Conservation (phyloP, 176 grass and related monocot species). For the Oryza nivara region DNA sequence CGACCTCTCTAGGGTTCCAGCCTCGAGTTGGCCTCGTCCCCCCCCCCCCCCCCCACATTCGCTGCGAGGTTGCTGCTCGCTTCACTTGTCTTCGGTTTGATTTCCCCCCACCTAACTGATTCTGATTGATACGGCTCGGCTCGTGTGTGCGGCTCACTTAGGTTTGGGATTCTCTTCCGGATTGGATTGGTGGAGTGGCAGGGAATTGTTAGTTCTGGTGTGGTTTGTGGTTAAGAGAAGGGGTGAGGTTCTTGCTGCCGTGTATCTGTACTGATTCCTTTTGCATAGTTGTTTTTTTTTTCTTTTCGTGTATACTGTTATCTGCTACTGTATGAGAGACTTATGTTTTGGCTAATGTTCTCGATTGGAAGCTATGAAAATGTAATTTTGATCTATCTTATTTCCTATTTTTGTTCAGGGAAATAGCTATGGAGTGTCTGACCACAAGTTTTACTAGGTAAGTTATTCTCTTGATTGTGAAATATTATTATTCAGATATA, state of each 20-base stretch:
- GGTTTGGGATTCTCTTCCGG: background rate
- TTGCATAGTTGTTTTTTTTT: background rate
- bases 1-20: background rate
- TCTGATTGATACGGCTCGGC: background rate
- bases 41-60: slow-evolving; percentile 8
- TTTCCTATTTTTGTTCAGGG: slow-evolving; percentile 13
- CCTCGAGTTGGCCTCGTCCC: background rate
- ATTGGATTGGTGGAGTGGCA: background rate
- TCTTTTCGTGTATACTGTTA: too few relatives aligned
- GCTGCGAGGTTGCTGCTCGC: slow-evolving; percentile 10
- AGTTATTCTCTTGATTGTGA: background rate
- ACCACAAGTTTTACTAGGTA: slow-evolving; percentile 57
- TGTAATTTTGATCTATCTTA: background rate
- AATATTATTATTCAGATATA: background rate
- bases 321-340: background rate
- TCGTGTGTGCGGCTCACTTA: background rate
- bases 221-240: background rate
- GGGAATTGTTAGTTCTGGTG: background rate
- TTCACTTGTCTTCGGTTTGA: background rate
- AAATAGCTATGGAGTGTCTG: slow-evolving; percentile 62
- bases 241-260: background rate
- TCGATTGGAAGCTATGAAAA: background rate
- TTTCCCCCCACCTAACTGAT: background rate
- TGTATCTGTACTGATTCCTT: background rate
- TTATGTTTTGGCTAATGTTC: background rate